phyloP scores from a whole-genome alignment of 2,329 filamentous ascomycete genomes.

The Fusarium sp. region DNA sequence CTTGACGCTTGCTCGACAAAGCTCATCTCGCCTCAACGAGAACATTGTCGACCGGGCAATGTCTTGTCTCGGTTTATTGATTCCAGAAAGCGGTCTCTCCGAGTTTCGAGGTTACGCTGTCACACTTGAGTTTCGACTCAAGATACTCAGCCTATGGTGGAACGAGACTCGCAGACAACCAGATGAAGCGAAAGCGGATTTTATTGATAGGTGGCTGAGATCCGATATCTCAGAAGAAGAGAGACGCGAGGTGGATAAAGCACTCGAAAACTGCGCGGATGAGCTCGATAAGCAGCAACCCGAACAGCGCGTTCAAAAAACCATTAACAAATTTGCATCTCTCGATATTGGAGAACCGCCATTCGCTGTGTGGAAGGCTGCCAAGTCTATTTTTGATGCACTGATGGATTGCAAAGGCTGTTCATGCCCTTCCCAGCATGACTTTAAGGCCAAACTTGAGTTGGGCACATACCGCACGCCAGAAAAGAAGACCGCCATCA shows the following conservation, averaged over 20 bases:
- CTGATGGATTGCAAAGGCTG: conserved; percentile 5
- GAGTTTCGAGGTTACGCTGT: not conserved
- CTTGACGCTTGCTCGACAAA: not conserved
- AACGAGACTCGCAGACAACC: not conserved
- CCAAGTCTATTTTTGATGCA: conserved; percentile 21
- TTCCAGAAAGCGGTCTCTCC: not conserved
- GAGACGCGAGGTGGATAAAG: not conserved
- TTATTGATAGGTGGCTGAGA: not conserved
- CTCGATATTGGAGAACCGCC: not conserved
- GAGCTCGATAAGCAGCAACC: not conserved
- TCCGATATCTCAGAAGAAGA: not conserved
- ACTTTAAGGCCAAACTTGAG: conserved; percentile 3
- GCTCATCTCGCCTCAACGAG: not conserved
- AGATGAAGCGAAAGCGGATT: not conserved
- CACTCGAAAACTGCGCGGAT: not conserved
- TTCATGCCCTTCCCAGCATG: conserved; percentile 6
- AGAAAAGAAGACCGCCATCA: not conserved
- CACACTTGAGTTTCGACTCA: not conserved
- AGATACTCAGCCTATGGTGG: not conserved
- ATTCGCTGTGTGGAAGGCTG: conserved; percentile 6
- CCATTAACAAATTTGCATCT: not conserved
- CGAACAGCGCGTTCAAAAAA: too few relatives aligned
- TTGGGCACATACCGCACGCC: conserved; percentile 15
- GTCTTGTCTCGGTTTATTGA: not conserved
- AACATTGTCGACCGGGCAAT: not conserved